phyloP scores from a whole-genome alignment of 257 asterid species.

The Verbena officinalis region DNA sequence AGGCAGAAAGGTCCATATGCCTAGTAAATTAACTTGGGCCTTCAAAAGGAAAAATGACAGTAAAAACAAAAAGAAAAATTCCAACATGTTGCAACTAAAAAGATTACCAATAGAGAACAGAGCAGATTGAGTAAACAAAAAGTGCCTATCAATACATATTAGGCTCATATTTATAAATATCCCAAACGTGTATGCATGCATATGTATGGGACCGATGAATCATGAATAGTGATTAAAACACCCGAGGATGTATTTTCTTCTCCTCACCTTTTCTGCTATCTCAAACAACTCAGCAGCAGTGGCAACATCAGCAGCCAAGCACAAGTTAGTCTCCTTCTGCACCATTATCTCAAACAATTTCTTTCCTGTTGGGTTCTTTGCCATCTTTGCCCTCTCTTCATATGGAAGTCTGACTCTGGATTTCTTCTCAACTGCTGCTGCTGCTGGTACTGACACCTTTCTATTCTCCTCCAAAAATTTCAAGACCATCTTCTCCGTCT shows the following conservation, averaged over 20 bases:
- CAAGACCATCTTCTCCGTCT: slow-evolving; percentile 79
- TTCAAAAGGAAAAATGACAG: background rate
- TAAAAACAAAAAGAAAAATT: background rate
- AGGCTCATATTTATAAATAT: slow-evolving; percentile 4
- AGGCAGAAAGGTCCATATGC: background rate
- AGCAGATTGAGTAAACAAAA: slow-evolving; percentile 1
- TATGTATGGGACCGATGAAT: background rate
- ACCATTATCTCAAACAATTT: slow-evolving; percentile 90
- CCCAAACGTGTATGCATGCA: background rate
- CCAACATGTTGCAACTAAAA: slow-evolving; percentile 5
- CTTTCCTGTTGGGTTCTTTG: slow-evolving; percentile 87
- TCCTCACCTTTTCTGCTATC: slow-evolving; percentile 81
- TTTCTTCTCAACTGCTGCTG: slow-evolving; percentile 41
- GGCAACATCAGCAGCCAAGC: slow-evolving; percentile 96
- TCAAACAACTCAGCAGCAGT: slow-evolving; percentile 91
- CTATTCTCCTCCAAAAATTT: slow-evolving; percentile 83
- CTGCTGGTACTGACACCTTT: slow-evolving; percentile 63
- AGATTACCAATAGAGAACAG: background rate
- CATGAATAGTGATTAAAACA: background rate
- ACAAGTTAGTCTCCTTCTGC: slow-evolving; percentile 80
- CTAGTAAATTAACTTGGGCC: slow-evolving; percentile 5
- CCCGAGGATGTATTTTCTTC: slow-evolving; percentile 1
- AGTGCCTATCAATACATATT: slow-evolving; percentile 2
- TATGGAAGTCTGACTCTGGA: slow-evolving; percentile 54
- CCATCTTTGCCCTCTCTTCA: slow-evolving; percentile 78